These are phyloP conservation scores for Diaporthe sp. DNA, from an alignment of 2,329 filamentous ascomycete species.

Conservation along the genomic window DNA sequence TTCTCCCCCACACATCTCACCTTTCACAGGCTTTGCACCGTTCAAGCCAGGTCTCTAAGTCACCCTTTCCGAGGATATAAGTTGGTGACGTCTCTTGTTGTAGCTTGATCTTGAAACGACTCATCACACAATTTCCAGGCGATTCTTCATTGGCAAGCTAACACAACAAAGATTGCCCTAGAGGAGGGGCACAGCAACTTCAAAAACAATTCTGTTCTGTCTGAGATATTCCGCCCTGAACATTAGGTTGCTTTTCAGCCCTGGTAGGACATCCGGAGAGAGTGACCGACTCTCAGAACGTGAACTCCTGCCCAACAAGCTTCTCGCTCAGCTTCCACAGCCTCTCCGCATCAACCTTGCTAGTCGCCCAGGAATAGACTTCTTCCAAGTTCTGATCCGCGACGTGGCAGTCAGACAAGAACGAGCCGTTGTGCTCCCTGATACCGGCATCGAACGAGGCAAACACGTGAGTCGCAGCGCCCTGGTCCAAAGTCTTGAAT, in stretches of 20 bases:
- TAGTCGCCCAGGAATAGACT: conserved; percentile 44
- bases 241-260: no score
- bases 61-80: background rate
- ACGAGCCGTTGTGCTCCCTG: conserved; percentile 45
- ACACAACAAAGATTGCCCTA: no score
- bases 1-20: no score
- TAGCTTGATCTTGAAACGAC: no score
- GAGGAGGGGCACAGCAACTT: no score
- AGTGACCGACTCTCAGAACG: background rate
- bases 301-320: conserved; percentile 58
- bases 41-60: background rate
- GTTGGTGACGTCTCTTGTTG: background rate
- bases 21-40: no score
- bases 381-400: conserved; percentile 41
- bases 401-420: conserved; percentile 44
- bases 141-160: no score
- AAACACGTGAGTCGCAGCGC: conserved; percentile 15
- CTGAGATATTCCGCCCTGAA: no score
- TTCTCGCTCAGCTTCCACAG: conserved; percentile 63
- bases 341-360: conserved; percentile 53
- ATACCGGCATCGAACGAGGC: conserved; percentile 18
- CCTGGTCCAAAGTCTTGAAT: conserved; percentile 12
- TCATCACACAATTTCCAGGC: no score
- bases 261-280: no score
- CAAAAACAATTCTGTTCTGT: no score